Evolutionary conservation across 2,329 filamentous ascomycete genomes (phyloP).

Genomic region (Nothophaeocryptopus gaeumannii): DNA sequence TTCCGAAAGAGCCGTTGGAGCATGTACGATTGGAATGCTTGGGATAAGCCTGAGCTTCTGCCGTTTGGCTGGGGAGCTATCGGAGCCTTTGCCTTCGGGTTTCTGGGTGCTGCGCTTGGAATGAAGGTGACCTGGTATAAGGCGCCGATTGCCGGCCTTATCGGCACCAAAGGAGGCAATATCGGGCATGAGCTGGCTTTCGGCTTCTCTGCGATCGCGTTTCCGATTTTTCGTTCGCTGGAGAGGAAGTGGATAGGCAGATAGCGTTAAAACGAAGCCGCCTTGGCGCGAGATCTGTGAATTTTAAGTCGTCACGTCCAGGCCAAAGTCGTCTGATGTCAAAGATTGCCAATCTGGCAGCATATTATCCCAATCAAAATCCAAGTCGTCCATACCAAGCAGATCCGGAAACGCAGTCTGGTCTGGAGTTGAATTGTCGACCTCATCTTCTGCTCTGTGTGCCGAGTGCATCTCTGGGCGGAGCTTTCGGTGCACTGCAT

Average conservation of each 20-base stretch:
- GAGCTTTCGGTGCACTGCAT: constrained; percentile 12
- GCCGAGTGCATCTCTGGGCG: constrained; percentile 1
- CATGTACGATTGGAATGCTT: constrained; percentile 11
- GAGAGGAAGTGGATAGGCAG: constrained; percentile 9
- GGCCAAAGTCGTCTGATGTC: constrained; percentile 2
- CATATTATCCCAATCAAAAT: constrained; percentile 12
- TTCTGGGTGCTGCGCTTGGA: constrained; percentile 14
- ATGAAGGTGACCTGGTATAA: constrained; percentile 17
- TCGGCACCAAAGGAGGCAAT: constrained; percentile 14
- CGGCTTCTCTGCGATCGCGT: constrained; percentile 11
- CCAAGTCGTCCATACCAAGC: constrained; percentile 8
- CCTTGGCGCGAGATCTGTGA: background rate
- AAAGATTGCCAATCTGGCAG: constrained; percentile 13
- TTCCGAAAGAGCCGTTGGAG: constrained; percentile 10
- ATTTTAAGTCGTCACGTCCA: too few relatives aligned
- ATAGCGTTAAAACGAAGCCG: background rate
- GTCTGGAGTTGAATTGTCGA: constrained; percentile 5
- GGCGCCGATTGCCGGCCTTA: constrained; percentile 10
- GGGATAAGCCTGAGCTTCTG: constrained; percentile 8
- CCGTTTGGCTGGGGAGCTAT: constrained; percentile 15
- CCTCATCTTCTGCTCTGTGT: constrained; percentile 4
- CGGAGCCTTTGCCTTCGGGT: constrained; percentile 11
- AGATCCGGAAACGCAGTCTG: constrained; percentile 7
- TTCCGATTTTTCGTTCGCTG: constrained; percentile 11
- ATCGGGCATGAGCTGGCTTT: constrained; percentile 16